A percentile compares a stretch with the other conserved stretches of the same genome.
These are phyloP conservation scores for Ligustrum vulgare DNA, from an alignment of 257 asterid genomes.

Conservation along the genomic window DNA sequence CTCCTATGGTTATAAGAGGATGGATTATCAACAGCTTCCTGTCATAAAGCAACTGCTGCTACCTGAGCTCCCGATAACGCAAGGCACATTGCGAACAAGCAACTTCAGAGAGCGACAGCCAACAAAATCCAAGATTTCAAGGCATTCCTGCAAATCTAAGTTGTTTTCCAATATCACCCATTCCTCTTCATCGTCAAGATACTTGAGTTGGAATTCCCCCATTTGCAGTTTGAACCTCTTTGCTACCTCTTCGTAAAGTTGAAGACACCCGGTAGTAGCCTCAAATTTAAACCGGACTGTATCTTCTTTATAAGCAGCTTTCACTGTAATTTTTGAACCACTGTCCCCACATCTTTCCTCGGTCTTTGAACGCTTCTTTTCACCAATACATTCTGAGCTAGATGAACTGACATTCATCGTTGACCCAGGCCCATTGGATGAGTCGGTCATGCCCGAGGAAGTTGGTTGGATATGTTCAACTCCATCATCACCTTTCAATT, in stretches of 20 bases:
- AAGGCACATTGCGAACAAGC: conserved; percentile 40
- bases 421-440: conserved; percentile 44
- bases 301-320: conserved; percentile 62
- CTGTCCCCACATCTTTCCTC: conserved; percentile 28
- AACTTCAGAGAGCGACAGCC: conserved; percentile 52
- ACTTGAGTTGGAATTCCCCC: conserved; percentile 64
- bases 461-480: conserved; percentile 37
- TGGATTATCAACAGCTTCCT: conserved; percentile 10
- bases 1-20: not conserved
- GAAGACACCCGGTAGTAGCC: conserved; percentile 43
- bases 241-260: conserved; percentile 62
- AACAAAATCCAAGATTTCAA: conserved; percentile 46
- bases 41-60: conserved; percentile 36
- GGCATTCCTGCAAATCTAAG: conserved; percentile 65
- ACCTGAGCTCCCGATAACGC: conserved; percentile 43
- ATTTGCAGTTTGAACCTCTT: conserved; percentile 53
- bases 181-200: conserved; percentile 74
- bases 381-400: conserved; percentile 41
- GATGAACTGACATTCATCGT: conserved; percentile 42
- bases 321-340: conserved; percentile 45
- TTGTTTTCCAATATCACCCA: conserved; percentile 79
- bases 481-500: conserved; percentile 16
- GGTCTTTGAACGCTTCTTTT: conserved; percentile 20
- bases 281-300: conserved; percentile 59
- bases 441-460: conserved; percentile 48